Conservation (phyloP, 306 rosid genomes). For the Ochetophila trinervis region DNA sequence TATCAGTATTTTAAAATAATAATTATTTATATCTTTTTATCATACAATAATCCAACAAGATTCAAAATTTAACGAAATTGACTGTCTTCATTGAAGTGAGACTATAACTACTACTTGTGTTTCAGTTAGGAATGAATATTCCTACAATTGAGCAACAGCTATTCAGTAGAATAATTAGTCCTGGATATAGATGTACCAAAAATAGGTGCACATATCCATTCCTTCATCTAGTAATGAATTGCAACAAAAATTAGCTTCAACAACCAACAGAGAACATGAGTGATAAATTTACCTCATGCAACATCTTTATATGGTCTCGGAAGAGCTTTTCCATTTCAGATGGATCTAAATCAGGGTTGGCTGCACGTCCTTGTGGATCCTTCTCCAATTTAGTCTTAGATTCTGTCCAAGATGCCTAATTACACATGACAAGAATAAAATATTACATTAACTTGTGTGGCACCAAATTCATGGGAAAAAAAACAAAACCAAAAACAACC, state of each 20-base stretch:
- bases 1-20: too few relatives aligned
- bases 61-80: too few relatives aligned
- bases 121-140: too few relatives aligned
- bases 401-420: constrained; percentile 91
- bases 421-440: constrained; percentile 13
- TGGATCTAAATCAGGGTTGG: constrained; percentile 68
- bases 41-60: too few relatives aligned
- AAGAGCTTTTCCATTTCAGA: constrained; percentile 85
- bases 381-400: constrained; percentile 76
- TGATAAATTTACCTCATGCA: constrained; percentile 65
- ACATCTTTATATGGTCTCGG: constrained; percentile 84
- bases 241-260: neutral
- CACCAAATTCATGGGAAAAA: constrained; percentile 8
- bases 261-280: neutral
- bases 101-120: too few relatives aligned
- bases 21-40: too few relatives aligned
- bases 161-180: too few relatives aligned
- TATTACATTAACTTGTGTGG: neutral
- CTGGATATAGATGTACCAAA: too few relatives aligned
- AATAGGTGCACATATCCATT: too few relatives aligned
- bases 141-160: too few relatives aligned
- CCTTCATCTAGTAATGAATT: too few relatives aligned
- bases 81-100: too few relatives aligned
- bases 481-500: neutral
- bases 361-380: constrained; percentile 88